Evolutionary conservation across 257 asterid species (phyloP), one percentile per base, ranked within the genome.

Genomic region (Gynochthodes officinalis): DNA sequence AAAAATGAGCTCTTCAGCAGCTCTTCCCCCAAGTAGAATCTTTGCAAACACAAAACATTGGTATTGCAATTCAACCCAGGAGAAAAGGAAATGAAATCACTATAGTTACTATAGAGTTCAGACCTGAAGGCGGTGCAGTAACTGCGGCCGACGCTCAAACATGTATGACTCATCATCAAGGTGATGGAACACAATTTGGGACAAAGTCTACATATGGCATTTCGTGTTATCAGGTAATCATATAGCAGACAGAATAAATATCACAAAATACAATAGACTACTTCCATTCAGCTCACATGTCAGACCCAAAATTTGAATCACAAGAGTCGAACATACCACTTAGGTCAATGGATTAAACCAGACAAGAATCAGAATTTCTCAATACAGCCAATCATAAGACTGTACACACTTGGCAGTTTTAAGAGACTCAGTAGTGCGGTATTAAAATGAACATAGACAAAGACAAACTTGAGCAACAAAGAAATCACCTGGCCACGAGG

Each of bases 71-170:
- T n/a, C 30, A 63, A 53, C 27, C 49, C 28, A 19, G n/a, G 46
- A 66, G n/a, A 23, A 71, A 25, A 61, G 28, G 0, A 16, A 27
- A 32, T 30, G 10, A 55, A 43, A 75, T 63, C 62, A 8, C 16
- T 50, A 3, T 19, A 16, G 68, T 61, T 69, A 62, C 61, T 66
- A 35, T 19, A 69, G 57, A 75, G 77, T 67, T 78, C 79, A 79
- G 16, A 91, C 99, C 98, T 95, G 99, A 78, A 95, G 98, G 43
- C 99, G 99, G 84, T 95, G 99, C 69, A 95, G 75, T 83, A 95
- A 79, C 82, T 90, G 98, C 69, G 96, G 96, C 33, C 82, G 78
- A 48, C 99, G 98, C 84, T 92, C 98, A 79, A 90, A 90, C 81
- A 78, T 81, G 84, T 92, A 92, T 0, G 84, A 81, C 78, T 95